Percentiles rank a stretch among this genome's conserved stretches.
These are phyloP conservation scores for Cenococcum geophilum DNA, from an alignment of 495 filamentous ascomycete genomes.

Conservation along the genomic window DNA sequence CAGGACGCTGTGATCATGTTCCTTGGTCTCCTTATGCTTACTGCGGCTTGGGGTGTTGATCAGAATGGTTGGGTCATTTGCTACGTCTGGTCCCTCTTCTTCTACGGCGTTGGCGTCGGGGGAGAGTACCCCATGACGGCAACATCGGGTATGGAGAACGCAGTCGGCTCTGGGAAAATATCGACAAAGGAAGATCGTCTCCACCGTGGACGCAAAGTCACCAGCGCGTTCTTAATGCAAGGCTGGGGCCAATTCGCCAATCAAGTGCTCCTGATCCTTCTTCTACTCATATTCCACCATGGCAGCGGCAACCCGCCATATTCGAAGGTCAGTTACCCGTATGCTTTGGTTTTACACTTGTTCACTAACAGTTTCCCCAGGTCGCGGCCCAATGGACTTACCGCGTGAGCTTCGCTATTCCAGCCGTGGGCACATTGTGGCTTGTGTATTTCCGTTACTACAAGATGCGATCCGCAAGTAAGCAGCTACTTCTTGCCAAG, in stretches of 20 bases:
- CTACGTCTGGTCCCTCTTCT: constrained; percentile 83
- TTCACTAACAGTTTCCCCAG: background rate
- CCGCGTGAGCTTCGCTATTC: constrained; percentile 76
- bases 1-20: constrained; percentile 94
- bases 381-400: constrained; percentile 74
- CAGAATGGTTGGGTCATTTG: constrained; percentile 89
- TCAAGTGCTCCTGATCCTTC: constrained; percentile 74
- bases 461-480: constrained; percentile 74
- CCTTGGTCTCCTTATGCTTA: constrained; percentile 78
- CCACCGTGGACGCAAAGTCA: constrained; percentile 88
- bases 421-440: constrained; percentile 84
- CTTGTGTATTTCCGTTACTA: constrained; percentile 83
- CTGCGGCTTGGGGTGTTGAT: constrained; percentile 73
- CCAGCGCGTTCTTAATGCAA: constrained; percentile 91
- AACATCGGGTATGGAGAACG: constrained; percentile 91
- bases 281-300: constrained; percentile 75
- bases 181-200: constrained; percentile 86
- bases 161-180: constrained; percentile 72
- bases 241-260: constrained; percentile 94
- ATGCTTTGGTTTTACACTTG: background rate
- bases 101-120: constrained; percentile 87
- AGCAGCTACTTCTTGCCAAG: constrained; percentile 69
- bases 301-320: constrained; percentile 67
- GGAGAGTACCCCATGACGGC: constrained; percentile 95
- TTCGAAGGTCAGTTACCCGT: constrained; percentile 38